Percentiles rank a stretch among this genome's conserved stretches.
Conservation (phyloP, 805 yeast genomes). For the Barnettozyma siamensis region DNA sequence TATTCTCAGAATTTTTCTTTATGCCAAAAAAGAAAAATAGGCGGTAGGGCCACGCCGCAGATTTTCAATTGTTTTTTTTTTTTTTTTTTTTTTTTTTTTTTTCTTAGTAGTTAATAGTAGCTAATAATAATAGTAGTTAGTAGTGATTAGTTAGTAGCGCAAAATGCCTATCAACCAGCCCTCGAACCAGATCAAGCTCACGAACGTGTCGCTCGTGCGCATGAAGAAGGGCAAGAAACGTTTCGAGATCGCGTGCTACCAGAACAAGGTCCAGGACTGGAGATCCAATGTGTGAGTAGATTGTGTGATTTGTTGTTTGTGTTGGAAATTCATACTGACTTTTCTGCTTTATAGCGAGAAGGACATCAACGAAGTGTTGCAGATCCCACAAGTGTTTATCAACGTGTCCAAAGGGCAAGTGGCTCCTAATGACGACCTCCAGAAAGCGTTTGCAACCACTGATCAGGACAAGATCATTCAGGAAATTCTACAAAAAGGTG, state of each 20-base stretch:
- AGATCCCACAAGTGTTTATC: slow-evolving; percentile 88
- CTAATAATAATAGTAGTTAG: too few species aligned
- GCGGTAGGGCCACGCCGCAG: too few species aligned
- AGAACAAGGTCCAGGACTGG: slow-evolving; percentile 95
- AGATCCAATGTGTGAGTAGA: slow-evolving; percentile 54
- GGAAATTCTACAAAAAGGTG: slow-evolving; percentile 86
- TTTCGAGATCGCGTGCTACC: slow-evolving; percentile 94
- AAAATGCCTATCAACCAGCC: slow-evolving; percentile 77
- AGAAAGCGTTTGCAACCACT: slow-evolving; percentile 66
- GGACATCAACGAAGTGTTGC: slow-evolving; percentile 92
- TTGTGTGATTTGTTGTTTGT: too few species aligned
- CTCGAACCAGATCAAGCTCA: slow-evolving; percentile 76
- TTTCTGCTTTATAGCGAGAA: slow-evolving; percentile 47
- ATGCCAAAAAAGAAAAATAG: too few species aligned
- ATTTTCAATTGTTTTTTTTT: too few species aligned
- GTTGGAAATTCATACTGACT: slow-evolving; percentile 13
- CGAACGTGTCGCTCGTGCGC: slow-evolving; percentile 90
- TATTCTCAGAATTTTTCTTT: too few species aligned
- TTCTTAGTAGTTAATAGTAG: too few species aligned
- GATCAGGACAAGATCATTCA: slow-evolving; percentile 69
- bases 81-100: too few species aligned
- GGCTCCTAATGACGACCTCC: slow-evolving; percentile 81
- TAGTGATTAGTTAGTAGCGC: not conserved
- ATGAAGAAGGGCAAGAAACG: slow-evolving; percentile 88
- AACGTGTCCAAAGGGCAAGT: slow-evolving; percentile 94